phyloP scores from a whole-genome alignment of 2,329 filamentous ascomycete species.

The Coniochaeta ligniaria region DNA sequence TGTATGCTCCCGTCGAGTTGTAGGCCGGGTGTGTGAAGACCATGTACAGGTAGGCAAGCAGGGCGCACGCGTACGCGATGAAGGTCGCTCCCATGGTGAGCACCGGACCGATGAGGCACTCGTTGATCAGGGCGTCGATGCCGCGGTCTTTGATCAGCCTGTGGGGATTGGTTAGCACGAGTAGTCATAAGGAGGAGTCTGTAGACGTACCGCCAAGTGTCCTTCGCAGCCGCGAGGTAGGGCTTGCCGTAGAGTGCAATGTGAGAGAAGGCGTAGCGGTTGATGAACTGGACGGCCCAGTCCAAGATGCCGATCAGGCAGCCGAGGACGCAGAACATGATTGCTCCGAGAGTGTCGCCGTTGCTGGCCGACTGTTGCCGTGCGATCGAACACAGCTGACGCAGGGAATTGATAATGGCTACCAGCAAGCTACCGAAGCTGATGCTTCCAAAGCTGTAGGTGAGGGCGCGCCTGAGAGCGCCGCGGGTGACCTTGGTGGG shows the following conservation, averaged over 20 bases:
- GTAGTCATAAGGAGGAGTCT: neutral
- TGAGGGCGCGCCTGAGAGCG: slow-evolving; percentile 74
- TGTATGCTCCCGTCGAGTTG: slow-evolving; percentile 62
- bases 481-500: slow-evolving; percentile 75
- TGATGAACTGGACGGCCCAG: slow-evolving; percentile 84
- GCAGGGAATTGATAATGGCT: slow-evolving; percentile 77
- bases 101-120: slow-evolving; percentile 72
- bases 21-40: slow-evolving; percentile 74
- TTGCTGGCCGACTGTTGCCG: slow-evolving; percentile 55
- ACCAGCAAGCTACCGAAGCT: slow-evolving; percentile 79
- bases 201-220: slow-evolving; percentile 62
- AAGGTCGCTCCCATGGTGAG: slow-evolving; percentile 74
- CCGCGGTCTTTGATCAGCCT: slow-evolving; percentile 85
- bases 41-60: slow-evolving; percentile 83
- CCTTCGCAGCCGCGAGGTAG: slow-evolving; percentile 81
- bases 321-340: slow-evolving; percentile 67
- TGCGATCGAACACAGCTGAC: slow-evolving; percentile 76
- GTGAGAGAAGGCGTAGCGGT: slow-evolving; percentile 87
- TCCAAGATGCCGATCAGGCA: slow-evolving; percentile 73
- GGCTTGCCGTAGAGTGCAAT: slow-evolving; percentile 89
- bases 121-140: slow-evolving; percentile 83
- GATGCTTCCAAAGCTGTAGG: slow-evolving; percentile 90
- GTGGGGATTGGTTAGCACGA: slow-evolving; percentile 4
- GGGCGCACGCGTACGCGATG: slow-evolving; percentile 72
- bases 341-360: slow-evolving; percentile 60